Conservation (phyloP, 2,329 filamentous ascomycete species). For the Neofusicoccum parvum region DNA sequence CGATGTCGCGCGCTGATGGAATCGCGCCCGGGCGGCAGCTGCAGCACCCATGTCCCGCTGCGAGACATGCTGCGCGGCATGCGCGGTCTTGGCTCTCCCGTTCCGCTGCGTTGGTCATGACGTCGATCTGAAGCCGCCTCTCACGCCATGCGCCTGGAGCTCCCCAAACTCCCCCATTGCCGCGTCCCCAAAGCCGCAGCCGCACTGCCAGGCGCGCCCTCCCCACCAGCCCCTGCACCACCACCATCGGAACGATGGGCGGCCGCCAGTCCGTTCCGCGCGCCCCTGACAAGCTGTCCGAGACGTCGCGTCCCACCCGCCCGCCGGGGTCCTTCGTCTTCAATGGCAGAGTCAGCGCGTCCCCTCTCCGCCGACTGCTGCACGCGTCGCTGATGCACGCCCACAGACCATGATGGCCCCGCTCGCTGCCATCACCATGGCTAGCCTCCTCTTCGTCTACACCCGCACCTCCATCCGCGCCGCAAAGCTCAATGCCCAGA, state of each 20-base stretch:
- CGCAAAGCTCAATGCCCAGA: conserved; percentile 66
- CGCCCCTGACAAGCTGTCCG: conserved; percentile 46
- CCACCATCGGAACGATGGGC: conserved; percentile 40
- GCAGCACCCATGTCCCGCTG: not conserved
- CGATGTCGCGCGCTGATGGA: too few species aligned
- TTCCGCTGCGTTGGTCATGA: conserved; percentile 8
- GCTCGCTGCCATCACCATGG: conserved; percentile 66
- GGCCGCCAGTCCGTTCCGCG: conserved; percentile 49
- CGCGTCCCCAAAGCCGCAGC: too few species aligned
- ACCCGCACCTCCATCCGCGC: conserved; percentile 65
- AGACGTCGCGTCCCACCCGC: conserved; percentile 33
- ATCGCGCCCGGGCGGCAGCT: too few species aligned
- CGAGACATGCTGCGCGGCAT: not conserved
- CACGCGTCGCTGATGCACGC: not conserved
- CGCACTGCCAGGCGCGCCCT: not conserved
- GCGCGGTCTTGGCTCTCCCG: not conserved
- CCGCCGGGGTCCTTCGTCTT: conserved; percentile 14
- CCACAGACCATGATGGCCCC: conserved; percentile 58
- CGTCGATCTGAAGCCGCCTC: conserved; percentile 6
- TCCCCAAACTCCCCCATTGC: not conserved
- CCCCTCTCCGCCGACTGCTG: not conserved
- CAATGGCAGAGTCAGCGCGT: conserved; percentile 16
- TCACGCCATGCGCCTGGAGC: conserved; percentile 3
- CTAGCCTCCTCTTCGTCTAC: conserved; percentile 62
- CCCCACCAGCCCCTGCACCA: not conserved